phyloP scores from a whole-genome alignment of 176 grass and related monocot genomes.

The Juncus inflexus region DNA sequence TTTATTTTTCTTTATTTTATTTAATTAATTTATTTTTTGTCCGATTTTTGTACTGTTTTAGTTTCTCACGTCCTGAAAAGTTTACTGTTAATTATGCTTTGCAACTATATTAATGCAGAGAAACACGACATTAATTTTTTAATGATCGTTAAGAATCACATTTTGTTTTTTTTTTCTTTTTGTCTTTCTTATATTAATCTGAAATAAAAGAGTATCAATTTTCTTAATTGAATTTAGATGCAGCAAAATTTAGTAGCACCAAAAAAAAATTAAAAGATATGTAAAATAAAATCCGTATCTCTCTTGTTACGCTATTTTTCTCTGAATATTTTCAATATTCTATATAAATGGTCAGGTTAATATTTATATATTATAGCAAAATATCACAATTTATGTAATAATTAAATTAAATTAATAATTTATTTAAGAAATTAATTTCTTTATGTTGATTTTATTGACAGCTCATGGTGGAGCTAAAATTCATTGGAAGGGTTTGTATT shows the following conservation, averaged over 20 bases:
- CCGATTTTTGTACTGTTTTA: not conserved
- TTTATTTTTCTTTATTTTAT: not conserved
- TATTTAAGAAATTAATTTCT: not conserved
- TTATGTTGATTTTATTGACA: conserved; percentile 27
- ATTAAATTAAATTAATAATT: not conserved
- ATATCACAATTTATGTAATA: not conserved
- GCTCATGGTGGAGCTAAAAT: conserved; percentile 71
- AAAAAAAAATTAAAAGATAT: not conserved
- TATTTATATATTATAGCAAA: not conserved
- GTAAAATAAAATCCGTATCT: not conserved
- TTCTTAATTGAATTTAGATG: not conserved
- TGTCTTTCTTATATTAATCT: not conserved
- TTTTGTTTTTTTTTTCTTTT: not conserved
- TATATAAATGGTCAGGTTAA: not conserved
- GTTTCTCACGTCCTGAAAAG: not conserved
- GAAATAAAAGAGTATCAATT: not conserved
- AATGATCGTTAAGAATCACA: too few relatives aligned
- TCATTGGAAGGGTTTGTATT: conserved; percentile 81
- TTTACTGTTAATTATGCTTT: not conserved
- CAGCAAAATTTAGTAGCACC: not conserved
- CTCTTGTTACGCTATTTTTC: not conserved
- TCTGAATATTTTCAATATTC: not conserved
- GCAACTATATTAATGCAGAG: not conserved
- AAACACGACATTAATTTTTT: too few relatives aligned
- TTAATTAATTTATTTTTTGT: conserved; percentile 3